These are phyloP conservation scores for Psophocarpus tetragonolobus DNA, from an alignment of 306 rosid species.

Conservation along the genomic window DNA sequence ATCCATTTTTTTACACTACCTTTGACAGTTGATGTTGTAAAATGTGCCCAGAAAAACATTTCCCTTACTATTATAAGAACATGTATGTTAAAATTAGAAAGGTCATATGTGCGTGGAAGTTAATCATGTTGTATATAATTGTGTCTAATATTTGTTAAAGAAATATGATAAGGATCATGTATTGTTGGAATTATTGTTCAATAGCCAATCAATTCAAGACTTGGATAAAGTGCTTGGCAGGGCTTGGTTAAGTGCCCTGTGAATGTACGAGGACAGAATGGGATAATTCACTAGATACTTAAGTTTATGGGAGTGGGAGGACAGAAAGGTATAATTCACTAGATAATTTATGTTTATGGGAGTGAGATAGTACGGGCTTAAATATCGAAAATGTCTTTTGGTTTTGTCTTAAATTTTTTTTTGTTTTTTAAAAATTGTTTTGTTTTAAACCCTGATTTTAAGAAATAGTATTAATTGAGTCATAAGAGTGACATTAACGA, in stretches of 20 bases:
- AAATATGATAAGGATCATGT: not conserved
- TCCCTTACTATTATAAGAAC: not conserved
- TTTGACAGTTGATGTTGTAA: not conserved
- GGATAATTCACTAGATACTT: not conserved
- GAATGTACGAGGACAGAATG: conserved; percentile 45
- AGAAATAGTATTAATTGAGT: no score
- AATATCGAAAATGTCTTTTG: no score
- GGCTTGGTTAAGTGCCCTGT: conserved; percentile 47
- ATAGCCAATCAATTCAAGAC: conserved; percentile 47
- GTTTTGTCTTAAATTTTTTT: no score
- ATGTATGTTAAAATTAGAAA: not conserved
- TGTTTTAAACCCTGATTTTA: no score
- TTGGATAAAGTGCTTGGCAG: conserved; percentile 51
- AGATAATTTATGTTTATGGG: not conserved
- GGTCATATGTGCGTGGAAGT: not conserved
- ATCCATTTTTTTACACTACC: not conserved
- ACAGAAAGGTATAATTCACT: not conserved
- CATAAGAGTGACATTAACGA: no score
- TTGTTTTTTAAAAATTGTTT: no score
- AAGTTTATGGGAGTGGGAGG: no score
- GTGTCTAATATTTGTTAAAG: not conserved
- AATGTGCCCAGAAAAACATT: not conserved
- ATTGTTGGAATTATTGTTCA: conserved; percentile 22
- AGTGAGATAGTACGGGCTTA: no score
- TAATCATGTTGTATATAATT: not conserved